A percentile compares a stretch with the other conserved stretches of the same genome.
phyloP scores from a whole-genome alignment of 2,329 filamentous ascomycete genomes.

The Zelopaecilomyces penicillatus region DNA sequence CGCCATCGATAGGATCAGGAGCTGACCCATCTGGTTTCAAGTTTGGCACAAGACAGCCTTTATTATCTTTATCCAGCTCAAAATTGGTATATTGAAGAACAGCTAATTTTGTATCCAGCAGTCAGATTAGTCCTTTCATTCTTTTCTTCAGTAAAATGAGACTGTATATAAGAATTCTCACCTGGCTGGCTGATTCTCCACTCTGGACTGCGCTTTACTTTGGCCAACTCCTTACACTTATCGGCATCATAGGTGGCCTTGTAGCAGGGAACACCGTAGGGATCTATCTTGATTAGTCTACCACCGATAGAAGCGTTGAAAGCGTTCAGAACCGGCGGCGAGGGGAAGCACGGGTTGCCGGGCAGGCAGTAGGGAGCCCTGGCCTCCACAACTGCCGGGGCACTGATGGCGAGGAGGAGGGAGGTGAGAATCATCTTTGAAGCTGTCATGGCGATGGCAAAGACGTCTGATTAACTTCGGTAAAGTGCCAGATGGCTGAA shows the following conservation, averaged over 20 bases:
- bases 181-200: neutral
- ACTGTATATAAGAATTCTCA: neutral
- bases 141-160: no score
- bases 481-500: no score
- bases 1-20: neutral
- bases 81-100: conserved; percentile 1
- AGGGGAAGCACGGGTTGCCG: neutral
- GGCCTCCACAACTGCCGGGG: neutral
- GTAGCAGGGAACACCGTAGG: conserved; percentile 4
- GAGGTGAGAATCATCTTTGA: no score
- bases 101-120: neutral
- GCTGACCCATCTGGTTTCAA: conserved; percentile 1
- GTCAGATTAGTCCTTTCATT: no score
- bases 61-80: neutral
- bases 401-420: no score
- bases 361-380: conserved; percentile 2
- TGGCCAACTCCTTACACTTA: neutral
- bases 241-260: conserved; percentile 2
- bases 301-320: neutral
- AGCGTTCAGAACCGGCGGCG: neutral
- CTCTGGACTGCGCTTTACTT: neutral
- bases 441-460: no score
- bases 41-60: conserved; percentile 1
- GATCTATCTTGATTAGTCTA: neutral
- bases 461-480: no score